These are phyloP conservation scores for Zizania palustris DNA, from an alignment of 202 grass and related monocot species.

Conservation along the genomic window DNA sequence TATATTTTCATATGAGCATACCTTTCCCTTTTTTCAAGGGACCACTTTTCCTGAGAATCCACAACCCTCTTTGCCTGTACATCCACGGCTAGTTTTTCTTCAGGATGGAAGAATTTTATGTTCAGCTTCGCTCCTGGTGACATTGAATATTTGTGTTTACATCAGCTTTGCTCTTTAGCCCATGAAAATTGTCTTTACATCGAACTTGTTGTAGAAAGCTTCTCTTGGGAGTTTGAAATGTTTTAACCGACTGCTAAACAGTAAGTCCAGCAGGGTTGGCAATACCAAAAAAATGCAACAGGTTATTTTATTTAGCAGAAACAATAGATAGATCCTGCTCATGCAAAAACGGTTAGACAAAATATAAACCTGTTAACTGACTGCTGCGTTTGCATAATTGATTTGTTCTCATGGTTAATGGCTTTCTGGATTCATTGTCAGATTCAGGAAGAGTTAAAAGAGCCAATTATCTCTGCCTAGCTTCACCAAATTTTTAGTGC, in stretches of 20 bases:
- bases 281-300: neutral
- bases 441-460: conserved; percentile 14
- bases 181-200: neutral
- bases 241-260: neutral
- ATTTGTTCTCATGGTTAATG: conserved; percentile 4
- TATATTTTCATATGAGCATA: neutral
- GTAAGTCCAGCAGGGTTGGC: neutral
- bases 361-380: neutral
- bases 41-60: neutral
- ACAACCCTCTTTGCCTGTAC: neutral
- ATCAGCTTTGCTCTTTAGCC: neutral
- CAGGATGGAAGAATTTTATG: conserved; percentile 1
- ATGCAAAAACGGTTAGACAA: neutral
- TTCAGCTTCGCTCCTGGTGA: conserved; percentile 27
- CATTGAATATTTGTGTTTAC: neutral
- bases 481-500: neutral
- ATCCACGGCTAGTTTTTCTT: neutral
- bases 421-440: neutral
- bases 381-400: neutral
- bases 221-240: conserved; percentile 6
- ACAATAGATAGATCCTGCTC: neutral
- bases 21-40: neutral
- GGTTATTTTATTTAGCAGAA: conserved; percentile 3
- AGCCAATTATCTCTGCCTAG: neutral
- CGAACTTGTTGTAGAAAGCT: neutral